Evolutionary conservation across 2,329 filamentous ascomycete species (phyloP).

Genomic region (Fusarium marasasianum): DNA sequence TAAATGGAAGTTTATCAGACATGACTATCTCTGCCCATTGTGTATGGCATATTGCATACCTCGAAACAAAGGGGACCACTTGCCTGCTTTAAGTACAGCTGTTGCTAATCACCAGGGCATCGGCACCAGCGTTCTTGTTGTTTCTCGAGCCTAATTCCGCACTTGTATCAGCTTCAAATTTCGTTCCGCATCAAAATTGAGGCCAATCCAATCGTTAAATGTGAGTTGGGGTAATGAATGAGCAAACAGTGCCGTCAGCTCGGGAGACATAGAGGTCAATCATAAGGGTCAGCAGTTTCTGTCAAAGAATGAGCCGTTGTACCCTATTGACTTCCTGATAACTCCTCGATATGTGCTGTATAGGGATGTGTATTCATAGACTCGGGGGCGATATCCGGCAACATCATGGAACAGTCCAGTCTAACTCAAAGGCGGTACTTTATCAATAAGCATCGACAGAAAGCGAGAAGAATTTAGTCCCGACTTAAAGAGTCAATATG

Average conservation of each 20-base stretch:
- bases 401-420: background rate
- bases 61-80: background rate
- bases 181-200: background rate
- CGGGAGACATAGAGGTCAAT: background rate
- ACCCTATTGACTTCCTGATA: background rate
- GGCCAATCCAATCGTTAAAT: background rate
- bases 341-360: background rate
- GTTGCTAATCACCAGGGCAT: background rate
- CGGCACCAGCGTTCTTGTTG: background rate
- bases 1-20: background rate
- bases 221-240: background rate
- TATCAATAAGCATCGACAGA: background rate
- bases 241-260: background rate
- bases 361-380: background rate
- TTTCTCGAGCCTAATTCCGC: constrained; percentile 4
- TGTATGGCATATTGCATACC: background rate
- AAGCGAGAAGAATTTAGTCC: background rate
- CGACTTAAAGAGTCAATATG: background rate
- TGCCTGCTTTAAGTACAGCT: background rate
- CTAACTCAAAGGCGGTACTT: background rate
- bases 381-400: background rate
- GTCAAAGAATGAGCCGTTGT: background rate
- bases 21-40: background rate
- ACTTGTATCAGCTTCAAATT: constrained; percentile 9
- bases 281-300: background rate